Conservation (phyloP, 768 basidiomycete species). For the Mrakia frigida region DNA sequence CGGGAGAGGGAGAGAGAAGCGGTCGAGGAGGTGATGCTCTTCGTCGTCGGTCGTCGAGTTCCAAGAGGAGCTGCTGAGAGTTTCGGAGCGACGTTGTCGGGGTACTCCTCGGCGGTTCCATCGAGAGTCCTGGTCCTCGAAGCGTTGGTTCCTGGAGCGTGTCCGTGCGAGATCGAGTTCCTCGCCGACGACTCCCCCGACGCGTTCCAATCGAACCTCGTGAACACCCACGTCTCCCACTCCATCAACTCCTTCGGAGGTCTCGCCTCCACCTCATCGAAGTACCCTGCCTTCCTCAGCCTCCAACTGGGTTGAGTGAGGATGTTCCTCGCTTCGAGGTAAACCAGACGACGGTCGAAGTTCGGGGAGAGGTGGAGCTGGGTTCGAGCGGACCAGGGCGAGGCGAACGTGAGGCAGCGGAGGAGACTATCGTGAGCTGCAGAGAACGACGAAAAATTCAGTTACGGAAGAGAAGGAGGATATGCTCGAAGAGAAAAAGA, state of each 20-base stretch:
- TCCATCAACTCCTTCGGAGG: neutral
- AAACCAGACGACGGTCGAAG: neutral
- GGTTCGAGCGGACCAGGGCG: neutral
- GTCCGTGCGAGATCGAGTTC: neutral
- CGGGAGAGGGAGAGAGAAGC: neutral
- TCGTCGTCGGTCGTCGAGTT: neutral
- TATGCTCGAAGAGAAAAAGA: too few species aligned
- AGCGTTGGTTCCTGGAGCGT: neutral
- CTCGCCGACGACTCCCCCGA: neutral
- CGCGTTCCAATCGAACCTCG: neutral
- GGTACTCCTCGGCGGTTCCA: neutral
- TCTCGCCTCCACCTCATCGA: neutral
- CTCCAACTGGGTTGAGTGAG: neutral
- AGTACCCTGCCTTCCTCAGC: neutral
- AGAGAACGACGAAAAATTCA: neutral
- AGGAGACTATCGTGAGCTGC: neutral
- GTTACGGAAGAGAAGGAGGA: neutral
- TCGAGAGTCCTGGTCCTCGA: neutral
- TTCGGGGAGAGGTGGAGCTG: neutral
- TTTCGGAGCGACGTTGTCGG: neutral
- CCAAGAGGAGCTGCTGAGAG: neutral
- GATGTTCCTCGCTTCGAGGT: neutral
- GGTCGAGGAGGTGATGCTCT: neutral
- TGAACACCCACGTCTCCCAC: conserved; percentile 2
- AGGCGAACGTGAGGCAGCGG: neutral